Percentiles rank a stretch among this genome's conserved stretches.
Evolutionary conservation across 306 rosid genomes (phyloP).

Genomic region (Sicyos baderoa): DNA sequence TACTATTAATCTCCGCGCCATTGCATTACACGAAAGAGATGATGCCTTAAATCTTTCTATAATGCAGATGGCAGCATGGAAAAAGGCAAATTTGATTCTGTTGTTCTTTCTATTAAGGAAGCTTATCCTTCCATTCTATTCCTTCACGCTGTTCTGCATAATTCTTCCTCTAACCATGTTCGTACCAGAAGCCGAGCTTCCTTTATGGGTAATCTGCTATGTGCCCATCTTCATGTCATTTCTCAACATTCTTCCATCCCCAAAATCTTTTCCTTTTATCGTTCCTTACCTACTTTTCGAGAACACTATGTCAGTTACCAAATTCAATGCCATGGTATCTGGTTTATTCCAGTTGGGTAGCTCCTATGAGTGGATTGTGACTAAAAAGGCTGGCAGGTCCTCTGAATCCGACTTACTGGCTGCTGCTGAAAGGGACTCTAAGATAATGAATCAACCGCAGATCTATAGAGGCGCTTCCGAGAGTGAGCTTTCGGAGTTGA

Average conservation of each 20-base stretch:
- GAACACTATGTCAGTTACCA: constrained; percentile 95
- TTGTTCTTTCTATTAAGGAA: constrained; percentile 83
- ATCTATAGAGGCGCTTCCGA: constrained; percentile 66
- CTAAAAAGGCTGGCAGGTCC: constrained; percentile 91
- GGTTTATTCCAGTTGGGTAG: constrained; percentile 92
- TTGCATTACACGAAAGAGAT: constrained; percentile 7
- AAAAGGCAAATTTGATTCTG: constrained; percentile 78
- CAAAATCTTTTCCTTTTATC: constrained; percentile 82
- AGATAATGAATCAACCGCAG: constrained; percentile 44
- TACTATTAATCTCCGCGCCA: constrained; percentile 11
- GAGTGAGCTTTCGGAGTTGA: constrained; percentile 53
- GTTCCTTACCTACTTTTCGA: constrained; percentile 91
- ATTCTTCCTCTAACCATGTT: constrained; percentile 95
- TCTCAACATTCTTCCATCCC: constrained; percentile 88
- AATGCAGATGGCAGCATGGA: constrained; percentile 75
- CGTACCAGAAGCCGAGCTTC: constrained; percentile 95
- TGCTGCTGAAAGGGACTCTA: constrained; percentile 60
- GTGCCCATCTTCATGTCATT: constrained; percentile 85
- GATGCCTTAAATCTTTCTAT: constrained; percentile 18
- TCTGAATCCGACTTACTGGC: constrained; percentile 73
- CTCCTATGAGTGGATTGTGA: constrained; percentile 91
- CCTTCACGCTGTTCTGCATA: constrained; percentile 91
- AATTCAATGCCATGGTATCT: constrained; percentile 92
- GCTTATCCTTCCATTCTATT: constrained; percentile 87
- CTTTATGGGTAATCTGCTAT: constrained; percentile 88